Base-by-base conservation (phyloP, 1,139 yeast species). In the Candida pseudocylindracea region DNA sequence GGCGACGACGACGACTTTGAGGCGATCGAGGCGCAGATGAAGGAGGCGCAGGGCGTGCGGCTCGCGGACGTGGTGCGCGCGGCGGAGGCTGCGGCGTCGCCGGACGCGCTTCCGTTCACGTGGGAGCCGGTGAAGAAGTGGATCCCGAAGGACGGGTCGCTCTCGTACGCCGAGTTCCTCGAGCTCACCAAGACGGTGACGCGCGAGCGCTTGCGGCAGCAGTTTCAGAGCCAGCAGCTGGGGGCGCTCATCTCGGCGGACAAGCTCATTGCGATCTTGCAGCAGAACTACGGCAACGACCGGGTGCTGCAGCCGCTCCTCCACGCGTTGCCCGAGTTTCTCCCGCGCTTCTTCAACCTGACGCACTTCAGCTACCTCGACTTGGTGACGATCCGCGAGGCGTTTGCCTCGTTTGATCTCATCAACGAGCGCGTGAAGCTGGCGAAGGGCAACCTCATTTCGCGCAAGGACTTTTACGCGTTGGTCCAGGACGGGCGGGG, bases 161-260 rank as follows among this genome's bases (percentile, higher is more conserved):
- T 60, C 36, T 51, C 49, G 30, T 59, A 50, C 41, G 48, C 47
- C 38, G 65, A 60, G 36, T 60, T 60, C 40, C 50, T 61, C 33
- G 67, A 61, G 42, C 49, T 61, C 40, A 55, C 72, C 38, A 72
- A 72, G 44, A 76, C 69, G 49, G 58, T 64, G 26, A 51, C 65
- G 30, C 56, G 55, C 35, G 47, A 54, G 25, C 66, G 60, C 36
- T 46, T 55, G 39, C 56, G 63, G 38, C 56, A 67, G 38, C 55
- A 66, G 34, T 62, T 63, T 41, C 54, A 55, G 38, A 63, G 64
- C 38, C 63, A 65, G 45, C 52, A 62, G 45, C 46, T 51, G 34
- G 59, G 51, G 36, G 63, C 66, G 41, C 57, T 59, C 33, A 63
- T 67, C 33, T 52, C 68, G 27, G 57, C 72, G 34, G 65, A 60